Base-by-base conservation (phyloP, 139 green algal species). In the Tetradesmus lagerheimii region DNA sequence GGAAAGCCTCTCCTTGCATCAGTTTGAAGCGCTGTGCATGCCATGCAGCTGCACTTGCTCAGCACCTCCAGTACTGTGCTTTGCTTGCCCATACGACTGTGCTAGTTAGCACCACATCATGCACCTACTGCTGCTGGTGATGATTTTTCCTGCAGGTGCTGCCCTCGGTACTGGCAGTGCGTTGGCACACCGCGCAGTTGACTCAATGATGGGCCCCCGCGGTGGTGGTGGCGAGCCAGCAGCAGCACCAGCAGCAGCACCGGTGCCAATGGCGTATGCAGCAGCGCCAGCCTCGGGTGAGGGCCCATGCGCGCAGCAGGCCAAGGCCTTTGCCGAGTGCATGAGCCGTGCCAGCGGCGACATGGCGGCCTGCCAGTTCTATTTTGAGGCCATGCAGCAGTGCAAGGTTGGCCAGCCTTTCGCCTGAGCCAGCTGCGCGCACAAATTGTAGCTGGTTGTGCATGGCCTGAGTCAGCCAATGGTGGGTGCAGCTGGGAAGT, bases 261-360 rank as follows among this genome's bases (percentile, higher is more conserved):
- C 90, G 23, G 75, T 39, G 67, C 85, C 74, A 18, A 47, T 57
- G 38, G 82, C 66, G 0, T 80, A 71, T 67, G 82, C 50, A 37
- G 9, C 37, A n/a, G 25, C 89, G 0, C 23, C 29, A 4, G 16
- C 87, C 0, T 23, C 80, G 0, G 85, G 86, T 9, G 90, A 96
- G 14, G 94, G 93, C 27, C 93, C 93, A 9, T 98, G 96, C 91
- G 77, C 57, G 4, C 86, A 92, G 1, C 91, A 95, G 81, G 94
- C 96, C 88, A 98, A 97, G 95, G 90, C 92, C 16, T 99, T 99
- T 85, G 92, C 94, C 2, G 97, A 99, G 57, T 99, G 97, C 94
- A 98, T 99, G 95, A 90, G 77, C 14, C 92, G 92, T 57, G 92
- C 92, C 87, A 94, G 93, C 39, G 97, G 95, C 41, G 97, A 98